These are phyloP conservation scores for Allomyces macrogynus DNA, from an alignment of 192 early-diverging fungal genomes.

Conservation along the genomic window DNA sequence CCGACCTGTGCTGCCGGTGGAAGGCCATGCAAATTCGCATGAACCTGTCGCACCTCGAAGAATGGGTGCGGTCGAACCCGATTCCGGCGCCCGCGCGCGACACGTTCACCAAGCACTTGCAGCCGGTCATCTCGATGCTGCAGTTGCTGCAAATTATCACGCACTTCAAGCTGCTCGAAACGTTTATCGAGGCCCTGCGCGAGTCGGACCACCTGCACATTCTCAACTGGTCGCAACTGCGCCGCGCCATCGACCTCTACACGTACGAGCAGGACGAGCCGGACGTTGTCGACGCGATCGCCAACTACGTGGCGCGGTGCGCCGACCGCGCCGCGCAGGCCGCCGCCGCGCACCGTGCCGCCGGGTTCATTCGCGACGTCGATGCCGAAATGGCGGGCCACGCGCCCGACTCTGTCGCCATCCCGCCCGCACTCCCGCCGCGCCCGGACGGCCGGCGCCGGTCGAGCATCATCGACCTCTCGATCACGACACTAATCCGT, in stretches of 20 bases:
- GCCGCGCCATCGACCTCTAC: slow-evolving; percentile 52
- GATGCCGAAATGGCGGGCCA: not conserved
- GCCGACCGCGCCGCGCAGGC: slow-evolving; percentile 42
- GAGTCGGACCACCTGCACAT: slow-evolving; percentile 27
- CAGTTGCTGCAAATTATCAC: slow-evolving; percentile 67
- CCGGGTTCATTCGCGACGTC: not conserved
- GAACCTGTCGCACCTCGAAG: slow-evolving; percentile 58
- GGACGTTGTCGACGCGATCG: slow-evolving; percentile 44
- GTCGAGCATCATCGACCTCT: not conserved
- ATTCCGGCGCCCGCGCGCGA: slow-evolving; percentile 15
- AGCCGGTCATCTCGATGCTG: slow-evolving; percentile 55
- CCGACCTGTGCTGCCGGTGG: slow-evolving; percentile 50
- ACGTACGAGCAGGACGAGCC: slow-evolving; percentile 75
- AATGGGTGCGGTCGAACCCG: slow-evolving; percentile 58
- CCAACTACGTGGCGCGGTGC: slow-evolving; percentile 49
- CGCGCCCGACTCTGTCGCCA: slow-evolving; percentile 2
- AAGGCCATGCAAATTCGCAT: slow-evolving; percentile 67
- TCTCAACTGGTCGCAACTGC: slow-evolving; percentile 52
- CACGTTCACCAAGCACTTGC: slow-evolving; percentile 18
- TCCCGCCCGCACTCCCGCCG: no score
- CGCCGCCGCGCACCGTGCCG: slow-evolving; percentile 1
- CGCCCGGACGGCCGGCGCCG: slow-evolving; percentile 5
- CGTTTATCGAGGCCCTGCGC: slow-evolving; percentile 52
- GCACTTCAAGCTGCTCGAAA: slow-evolving; percentile 43
- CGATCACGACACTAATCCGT: not conserved